Conservation (phyloP, 495 filamentous ascomycete species). For the Staphylotrichum tortipilum region DNA sequence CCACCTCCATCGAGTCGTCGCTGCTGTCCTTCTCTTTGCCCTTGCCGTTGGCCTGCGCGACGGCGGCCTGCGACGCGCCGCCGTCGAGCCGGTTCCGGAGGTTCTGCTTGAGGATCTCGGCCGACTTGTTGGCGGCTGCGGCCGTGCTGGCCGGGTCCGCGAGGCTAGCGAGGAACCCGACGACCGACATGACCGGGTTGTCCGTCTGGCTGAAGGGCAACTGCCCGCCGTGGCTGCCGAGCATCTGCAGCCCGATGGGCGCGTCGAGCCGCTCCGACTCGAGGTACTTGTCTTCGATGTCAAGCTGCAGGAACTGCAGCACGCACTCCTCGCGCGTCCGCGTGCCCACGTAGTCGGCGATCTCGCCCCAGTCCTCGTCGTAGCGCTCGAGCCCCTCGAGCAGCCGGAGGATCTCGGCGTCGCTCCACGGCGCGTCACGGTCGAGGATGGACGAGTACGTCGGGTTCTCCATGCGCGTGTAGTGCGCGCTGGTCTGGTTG, state of each 20-base stretch:
- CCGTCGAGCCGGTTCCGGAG: constrained; percentile 67
- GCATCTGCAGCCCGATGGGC: constrained; percentile 50
- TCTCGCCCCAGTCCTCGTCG: constrained; percentile 90
- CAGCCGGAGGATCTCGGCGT: constrained; percentile 74
- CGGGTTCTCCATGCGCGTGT: constrained; percentile 81
- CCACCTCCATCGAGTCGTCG: constrained; percentile 48
- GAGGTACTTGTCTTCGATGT: constrained; percentile 83
- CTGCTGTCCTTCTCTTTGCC: constrained; percentile 50
- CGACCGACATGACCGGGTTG: constrained; percentile 91
- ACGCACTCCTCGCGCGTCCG: constrained; percentile 95
- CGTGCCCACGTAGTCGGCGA: constrained; percentile 83
- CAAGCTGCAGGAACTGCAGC: constrained; percentile 84
- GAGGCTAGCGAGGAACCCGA: constrained; percentile 83
- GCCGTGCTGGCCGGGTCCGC: constrained; percentile 82
- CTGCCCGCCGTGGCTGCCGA: constrained; percentile 57
- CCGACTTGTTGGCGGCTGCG: constrained; percentile 74
- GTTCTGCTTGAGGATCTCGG: constrained; percentile 71
- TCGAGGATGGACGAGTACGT: constrained; percentile 64
- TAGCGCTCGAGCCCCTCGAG: constrained; percentile 84
- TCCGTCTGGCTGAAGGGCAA: constrained; percentile 82
- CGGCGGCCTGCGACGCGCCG: constrained; percentile 39
- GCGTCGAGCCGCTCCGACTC: constrained; percentile 59
- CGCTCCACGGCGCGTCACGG: constrained; percentile 78
- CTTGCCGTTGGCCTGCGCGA: constrained; percentile 30
- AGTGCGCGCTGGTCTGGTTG: constrained; percentile 63